Evolutionary conservation across 2,329 filamentous ascomycete genomes (phyloP).

Genomic region (Dactylellina leptospora): DNA sequence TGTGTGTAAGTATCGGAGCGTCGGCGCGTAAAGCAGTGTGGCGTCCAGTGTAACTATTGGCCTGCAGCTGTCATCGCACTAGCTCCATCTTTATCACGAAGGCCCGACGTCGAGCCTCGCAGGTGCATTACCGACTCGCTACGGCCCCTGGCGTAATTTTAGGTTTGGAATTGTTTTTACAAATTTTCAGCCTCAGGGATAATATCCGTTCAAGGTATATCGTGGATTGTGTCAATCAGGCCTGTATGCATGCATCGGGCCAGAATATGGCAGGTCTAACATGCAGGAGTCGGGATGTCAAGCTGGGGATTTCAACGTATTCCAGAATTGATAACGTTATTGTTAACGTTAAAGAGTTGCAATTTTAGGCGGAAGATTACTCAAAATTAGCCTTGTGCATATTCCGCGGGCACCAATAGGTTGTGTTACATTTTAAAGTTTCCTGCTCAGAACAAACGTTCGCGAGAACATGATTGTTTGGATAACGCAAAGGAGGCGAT

Average conservation of each 20-base stretch:
- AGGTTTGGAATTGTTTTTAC: conserved; percentile 35
- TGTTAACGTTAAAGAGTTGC: conserved; percentile 33
- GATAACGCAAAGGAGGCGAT: no score
- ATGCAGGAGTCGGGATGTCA: conserved; percentile 12
- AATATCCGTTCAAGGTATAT: conserved; percentile 11
- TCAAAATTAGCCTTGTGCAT: conserved; percentile 24
- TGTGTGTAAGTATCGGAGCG: conserved; percentile 25
- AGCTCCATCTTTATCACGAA: no score
- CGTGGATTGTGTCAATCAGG: conserved; percentile 11
- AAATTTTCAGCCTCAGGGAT: conserved; percentile 49
- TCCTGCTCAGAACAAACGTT: conserved; percentile 1
- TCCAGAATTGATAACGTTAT: conserved; percentile 33
- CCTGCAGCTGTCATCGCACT: no score
- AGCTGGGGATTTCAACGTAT: conserved; percentile 1
- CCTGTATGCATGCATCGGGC: not conserved
- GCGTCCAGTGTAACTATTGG: not conserved
- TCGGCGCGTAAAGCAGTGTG: conserved; percentile 19
- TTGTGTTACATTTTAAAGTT: conserved; percentile 16
- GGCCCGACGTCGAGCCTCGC: conserved; percentile 1
- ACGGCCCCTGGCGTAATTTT: conserved; percentile 40
- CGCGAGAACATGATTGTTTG: no score
- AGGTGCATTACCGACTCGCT: conserved; percentile 41
- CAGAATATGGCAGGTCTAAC: conserved; percentile 15
- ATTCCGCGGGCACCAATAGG: conserved; percentile 21
- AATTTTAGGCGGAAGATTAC: conserved; percentile 21